These are phyloP conservation scores for Sugiyamaella neomexicana DNA, from an alignment of 1,139 yeast species.

Conservation along the genomic window DNA sequence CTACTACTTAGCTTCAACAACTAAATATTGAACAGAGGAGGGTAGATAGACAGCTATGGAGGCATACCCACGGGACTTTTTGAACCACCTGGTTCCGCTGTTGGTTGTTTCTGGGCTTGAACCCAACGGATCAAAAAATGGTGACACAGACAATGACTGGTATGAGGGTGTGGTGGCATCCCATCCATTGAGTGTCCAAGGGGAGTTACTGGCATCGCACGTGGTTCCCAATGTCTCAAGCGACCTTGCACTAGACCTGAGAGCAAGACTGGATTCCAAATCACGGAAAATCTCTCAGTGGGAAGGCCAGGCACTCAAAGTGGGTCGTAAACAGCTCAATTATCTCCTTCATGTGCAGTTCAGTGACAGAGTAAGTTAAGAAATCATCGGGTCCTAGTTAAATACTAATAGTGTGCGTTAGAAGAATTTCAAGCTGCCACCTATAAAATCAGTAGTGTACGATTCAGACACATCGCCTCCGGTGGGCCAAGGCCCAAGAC, in stretches of 20 bases:
- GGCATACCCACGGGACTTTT: slow-evolving; percentile 28
- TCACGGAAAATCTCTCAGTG: slow-evolving; percentile 25
- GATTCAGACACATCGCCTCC: slow-evolving; percentile 3
- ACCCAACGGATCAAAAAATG: slow-evolving; percentile 10
- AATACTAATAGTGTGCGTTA: background rate
- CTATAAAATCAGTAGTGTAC: slow-evolving; percentile 11
- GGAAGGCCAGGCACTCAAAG: slow-evolving; percentile 28
- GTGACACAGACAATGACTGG: slow-evolving; percentile 4
- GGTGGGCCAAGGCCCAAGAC: slow-evolving; percentile 5
- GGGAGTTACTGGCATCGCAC: slow-evolving; percentile 28
- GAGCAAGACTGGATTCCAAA: slow-evolving; percentile 25
- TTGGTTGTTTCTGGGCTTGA: slow-evolving; percentile 34
- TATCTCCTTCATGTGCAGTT: slow-evolving; percentile 32
- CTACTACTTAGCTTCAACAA: background rate
- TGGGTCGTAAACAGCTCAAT: slow-evolving; percentile 23
- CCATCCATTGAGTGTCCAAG: slow-evolving; percentile 27
- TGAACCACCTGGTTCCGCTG: slow-evolving; percentile 34
- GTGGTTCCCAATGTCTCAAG: slow-evolving; percentile 17
- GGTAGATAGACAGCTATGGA: slow-evolving; percentile 21
- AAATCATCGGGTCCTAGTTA: background rate
- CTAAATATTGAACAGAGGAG: too few relatives aligned
- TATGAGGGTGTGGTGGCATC: slow-evolving; percentile 13
- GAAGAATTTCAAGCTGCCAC: slow-evolving; percentile 15
- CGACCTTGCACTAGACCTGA: slow-evolving; percentile 24
- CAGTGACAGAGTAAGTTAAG: slow-evolving; percentile 24